Conservation (phyloP, 2,329 filamentous ascomycete species). For the Colletotrichum cereale region DNA sequence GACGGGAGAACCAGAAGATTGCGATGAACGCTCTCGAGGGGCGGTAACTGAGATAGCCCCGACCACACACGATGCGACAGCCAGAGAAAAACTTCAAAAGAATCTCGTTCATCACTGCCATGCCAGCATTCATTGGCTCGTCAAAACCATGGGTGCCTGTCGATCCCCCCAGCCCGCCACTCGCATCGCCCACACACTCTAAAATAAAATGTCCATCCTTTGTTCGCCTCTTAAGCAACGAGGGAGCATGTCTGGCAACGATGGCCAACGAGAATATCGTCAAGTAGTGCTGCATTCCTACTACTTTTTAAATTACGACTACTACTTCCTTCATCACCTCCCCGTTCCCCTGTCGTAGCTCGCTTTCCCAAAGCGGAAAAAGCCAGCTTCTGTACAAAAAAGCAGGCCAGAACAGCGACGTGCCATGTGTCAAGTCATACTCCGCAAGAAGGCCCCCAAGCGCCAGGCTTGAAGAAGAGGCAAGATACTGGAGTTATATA, state of each 20-base stretch:
- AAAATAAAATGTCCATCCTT: no score
- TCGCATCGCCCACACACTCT: not conserved
- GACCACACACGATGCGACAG: not conserved
- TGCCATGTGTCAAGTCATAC: not conserved
- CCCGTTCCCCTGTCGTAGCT: not conserved
- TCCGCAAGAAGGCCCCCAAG: slow-evolving; percentile 28
- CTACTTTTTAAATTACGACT: slow-evolving; percentile 16
- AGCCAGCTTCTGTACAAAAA: slow-evolving; percentile 23
- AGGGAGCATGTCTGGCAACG: not conserved
- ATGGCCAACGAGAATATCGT: not conserved
- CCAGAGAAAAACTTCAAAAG: slow-evolving; percentile 1
- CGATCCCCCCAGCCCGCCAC: not conserved
- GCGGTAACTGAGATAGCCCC: not conserved
- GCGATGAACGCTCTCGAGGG: not conserved
- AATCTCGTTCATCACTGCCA: slow-evolving; percentile 18
- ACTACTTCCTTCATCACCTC: not conserved
- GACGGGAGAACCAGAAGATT: no score
- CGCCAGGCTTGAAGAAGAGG: slow-evolving; percentile 41
- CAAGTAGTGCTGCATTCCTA: slow-evolving; percentile 7
- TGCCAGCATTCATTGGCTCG: not conserved
- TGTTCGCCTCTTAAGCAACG: not conserved
- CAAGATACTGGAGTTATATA: slow-evolving; percentile 14
- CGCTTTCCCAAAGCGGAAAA: not conserved
- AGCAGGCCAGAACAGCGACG: slow-evolving; percentile 1
- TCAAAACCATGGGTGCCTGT: not conserved